A percentile compares a stretch with the other conserved stretches of the same genome.
Evolutionary conservation across 768 basidiomycete species (phyloP).

Genomic region (Crassisporium funariophilum): DNA sequence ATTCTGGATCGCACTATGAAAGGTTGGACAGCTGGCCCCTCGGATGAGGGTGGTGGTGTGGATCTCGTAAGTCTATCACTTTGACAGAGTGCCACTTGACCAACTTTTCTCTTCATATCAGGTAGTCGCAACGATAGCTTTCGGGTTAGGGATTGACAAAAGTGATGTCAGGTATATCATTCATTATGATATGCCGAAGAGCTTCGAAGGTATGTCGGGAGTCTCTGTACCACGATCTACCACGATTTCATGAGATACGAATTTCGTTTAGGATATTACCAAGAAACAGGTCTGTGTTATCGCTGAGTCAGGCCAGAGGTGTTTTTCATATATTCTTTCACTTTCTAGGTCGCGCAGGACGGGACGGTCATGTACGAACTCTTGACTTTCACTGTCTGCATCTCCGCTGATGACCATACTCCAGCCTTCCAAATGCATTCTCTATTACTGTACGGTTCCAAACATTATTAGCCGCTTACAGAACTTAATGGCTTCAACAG

Average conservation of each 20-base stretch:
- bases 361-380: constrained; percentile 67
- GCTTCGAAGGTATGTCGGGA: constrained; percentile 65
- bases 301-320: not conserved
- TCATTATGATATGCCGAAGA: constrained; percentile 82
- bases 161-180: constrained; percentile 75
- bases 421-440: constrained; percentile 77
- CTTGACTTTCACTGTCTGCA: not conserved
- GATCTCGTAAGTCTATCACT: constrained; percentile 56
- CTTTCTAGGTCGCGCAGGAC: constrained; percentile 68
- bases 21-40: constrained; percentile 55
- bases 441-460: constrained; percentile 72
- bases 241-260: not conserved
- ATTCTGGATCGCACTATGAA: constrained; percentile 64
- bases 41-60: constrained; percentile 48
- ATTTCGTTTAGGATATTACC: constrained; percentile 67
- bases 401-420: not conserved
- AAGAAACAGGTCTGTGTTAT: constrained; percentile 80
- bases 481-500: constrained; percentile 35
- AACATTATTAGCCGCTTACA: not conserved
- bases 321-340: constrained; percentile 7
- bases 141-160: constrained; percentile 89
- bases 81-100: too few relatives aligned
- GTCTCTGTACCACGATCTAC: not conserved
- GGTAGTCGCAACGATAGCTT: constrained; percentile 83
- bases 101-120: too few relatives aligned